Evolutionary conservation across 2,329 filamentous ascomycete species (phyloP).

Genomic region (Boeremia exigua): DNA sequence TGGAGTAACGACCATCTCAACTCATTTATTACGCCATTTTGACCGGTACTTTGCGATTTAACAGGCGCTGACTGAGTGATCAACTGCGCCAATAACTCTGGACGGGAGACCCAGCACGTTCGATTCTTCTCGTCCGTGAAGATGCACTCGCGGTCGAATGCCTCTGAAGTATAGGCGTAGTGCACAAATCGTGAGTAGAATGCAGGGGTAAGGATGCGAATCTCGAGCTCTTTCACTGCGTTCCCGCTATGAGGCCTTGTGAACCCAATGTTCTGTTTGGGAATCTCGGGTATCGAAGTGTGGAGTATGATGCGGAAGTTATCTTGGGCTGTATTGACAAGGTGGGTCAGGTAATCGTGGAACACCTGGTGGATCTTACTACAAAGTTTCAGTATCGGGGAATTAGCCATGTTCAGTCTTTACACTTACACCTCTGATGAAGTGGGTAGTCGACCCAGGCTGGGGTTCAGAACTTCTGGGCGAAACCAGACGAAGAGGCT

Average conservation of each 20-base stretch:
- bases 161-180: constrained; percentile 68
- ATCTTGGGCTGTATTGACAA: constrained; percentile 56
- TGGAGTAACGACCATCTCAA: constrained; percentile 49
- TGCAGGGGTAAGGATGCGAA: constrained; percentile 66
- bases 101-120: constrained; percentile 64
- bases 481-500: constrained; percentile 69
- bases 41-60: constrained; percentile 38
- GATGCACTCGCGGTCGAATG: constrained; percentile 64
- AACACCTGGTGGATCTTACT: constrained; percentile 49
- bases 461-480: constrained; percentile 66
- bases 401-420: too few species aligned
- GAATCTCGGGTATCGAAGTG: constrained; percentile 53
- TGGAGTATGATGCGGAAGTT: constrained; percentile 61
- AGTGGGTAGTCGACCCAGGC: constrained; percentile 61
- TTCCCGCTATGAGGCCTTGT: constrained; percentile 27
- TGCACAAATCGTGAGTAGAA: constrained; percentile 72
- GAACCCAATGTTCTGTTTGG: constrained; percentile 21
- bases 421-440: constrained; percentile 52
- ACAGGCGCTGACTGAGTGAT: constrained; percentile 14
- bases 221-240: constrained; percentile 53
- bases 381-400: constrained; percentile 14
- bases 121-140: constrained; percentile 60
- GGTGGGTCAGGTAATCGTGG: constrained; percentile 48
- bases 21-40: constrained; percentile 20
- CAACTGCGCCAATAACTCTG: constrained; percentile 54